Evolutionary conservation across 768 basidiomycete genomes (phyloP), one percentile per base, ranked within the genome.

Genomic region (Sporobolomyces pararoseus): DNA sequence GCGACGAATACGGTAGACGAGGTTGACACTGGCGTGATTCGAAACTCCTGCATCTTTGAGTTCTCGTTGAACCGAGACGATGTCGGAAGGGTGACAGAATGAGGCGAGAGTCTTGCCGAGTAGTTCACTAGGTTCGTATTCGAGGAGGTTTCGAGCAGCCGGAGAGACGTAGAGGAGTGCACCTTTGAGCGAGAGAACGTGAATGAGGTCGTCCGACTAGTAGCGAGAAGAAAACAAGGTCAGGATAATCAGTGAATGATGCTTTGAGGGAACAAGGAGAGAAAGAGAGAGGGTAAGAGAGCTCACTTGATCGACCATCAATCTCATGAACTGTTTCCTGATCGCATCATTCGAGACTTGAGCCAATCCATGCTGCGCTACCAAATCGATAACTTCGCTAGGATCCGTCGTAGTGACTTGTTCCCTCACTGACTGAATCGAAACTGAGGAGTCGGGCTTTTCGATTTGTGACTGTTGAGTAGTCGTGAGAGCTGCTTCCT

Each of bases 141-240:
- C 94, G 42, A 98, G 83, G 14, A 92, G 85, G 34, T 84, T 81
- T 16, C 84, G 81, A 25, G 95, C 86, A 31, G 88, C 85, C 2
- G 92, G 92, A 0, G 91, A 90, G 60, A 91, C 89, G 78, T 96
- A 99, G 55, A 95, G 86, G 79, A 98, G 92, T 21, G 85, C 83
- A 34, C 95, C 95, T 77, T 97, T 94, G 75, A 96, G 86, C 3
- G 90, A 92, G 47, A 99, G 83, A 63, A 97, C 93, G 77, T 89
- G 88, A 29, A 96, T 82, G 78, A 95, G 90, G 78, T 97, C 95
- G 72, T 71, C 70, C 57, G 62, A 72, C 64, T 81, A 66, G 0
- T 0, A 23, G 21, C 46, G 23, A 6, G 46, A 29, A 61, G 13
- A 3, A 23, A 10, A 6, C 32, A 65, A 12, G 62, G 60, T 47